Base-by-base conservation (phyloP, 148 eudicot genomes). In the Rhododendron ovatum region DNA sequence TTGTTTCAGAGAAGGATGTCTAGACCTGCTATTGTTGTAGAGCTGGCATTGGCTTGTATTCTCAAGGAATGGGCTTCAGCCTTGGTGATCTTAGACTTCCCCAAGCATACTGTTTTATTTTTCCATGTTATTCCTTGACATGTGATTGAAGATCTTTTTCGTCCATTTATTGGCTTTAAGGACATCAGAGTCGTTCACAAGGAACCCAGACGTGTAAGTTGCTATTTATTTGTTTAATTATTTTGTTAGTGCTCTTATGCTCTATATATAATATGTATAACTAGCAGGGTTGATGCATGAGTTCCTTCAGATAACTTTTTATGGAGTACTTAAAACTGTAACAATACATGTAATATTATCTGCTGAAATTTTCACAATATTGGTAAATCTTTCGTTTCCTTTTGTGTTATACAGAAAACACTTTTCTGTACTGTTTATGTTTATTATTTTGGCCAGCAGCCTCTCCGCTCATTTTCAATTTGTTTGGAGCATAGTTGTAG, bases 171-270 rank as follows among this genome's bases (percentile, higher is more conserved):
- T 87, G 99, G 99, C 83, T 96, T 92, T 83, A 95, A 91, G 86
- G 99, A 96, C 78, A 92, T 96, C 87, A 95, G 90, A 89, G 93
- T 96, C 83, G 95, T 96, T 83, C 99, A 96, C 88, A 96, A 95
- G 93, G 98, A 94, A 92, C 96, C 98, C 78, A 91, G 99, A 91
- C 92, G 89, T 80, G 99, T 96, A 95, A 94, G 95, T 92, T 86
- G 43, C 73, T 15, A 51, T 75, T 47, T 41, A 39, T n/a, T 63
- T 71, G 15, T 77, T 41, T 82, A 7, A 8, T 45, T 22, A 43
- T 8, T 65, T 76, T 63, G 50, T 63, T 3, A 7, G 65, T 83
- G 43, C 5, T 30, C 30, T 30, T 30, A 30, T 30, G 30, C 30
- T 39, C 5, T 30, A 5, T 33, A 77, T 55, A 59, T 20, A 59